These are phyloP conservation scores for Cnidoscolus chayamansa DNA, from an alignment of 441 rosid species.

Conservation along the genomic window DNA sequence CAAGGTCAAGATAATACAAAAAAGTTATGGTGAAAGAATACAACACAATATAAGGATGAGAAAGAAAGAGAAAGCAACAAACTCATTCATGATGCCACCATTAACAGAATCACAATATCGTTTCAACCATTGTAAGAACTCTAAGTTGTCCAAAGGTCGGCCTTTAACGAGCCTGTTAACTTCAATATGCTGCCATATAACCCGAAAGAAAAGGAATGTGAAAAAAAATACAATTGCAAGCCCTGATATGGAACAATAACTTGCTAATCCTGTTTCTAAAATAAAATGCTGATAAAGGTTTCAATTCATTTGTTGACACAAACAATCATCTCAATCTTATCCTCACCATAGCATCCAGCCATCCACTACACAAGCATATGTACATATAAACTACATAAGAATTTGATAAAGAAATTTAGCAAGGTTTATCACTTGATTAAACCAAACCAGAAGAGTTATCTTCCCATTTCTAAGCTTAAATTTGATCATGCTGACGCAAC, in stretches of 20 bases:
- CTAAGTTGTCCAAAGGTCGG: conserved; percentile 93
- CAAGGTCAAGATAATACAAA: conserved; percentile 3
- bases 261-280: not conserved
- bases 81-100: conserved; percentile 98
- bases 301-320: conserved; percentile 5
- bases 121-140: conserved; percentile 96
- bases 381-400: not conserved
- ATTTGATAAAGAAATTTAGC: not conserved
- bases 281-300: not conserved
- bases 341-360: too few species aligned
- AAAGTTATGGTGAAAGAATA: not conserved
- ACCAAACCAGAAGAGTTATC: not conserved
- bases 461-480: not conserved
- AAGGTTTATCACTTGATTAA: too few species aligned
- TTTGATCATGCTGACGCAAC: not conserved
- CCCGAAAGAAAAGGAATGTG: conserved; percentile 11
- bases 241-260: not conserved
- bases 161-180: conserved; percentile 92
- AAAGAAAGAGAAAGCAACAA: conserved; percentile 21
- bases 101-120: conserved; percentile 94
- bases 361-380: not conserved
- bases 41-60: not conserved
- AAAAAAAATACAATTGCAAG: not conserved
- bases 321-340: conserved; percentile 8
- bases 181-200: conserved; percentile 73